Conservation (phyloP, 768 basidiomycete genomes). For the Hydnum rufescens region DNA sequence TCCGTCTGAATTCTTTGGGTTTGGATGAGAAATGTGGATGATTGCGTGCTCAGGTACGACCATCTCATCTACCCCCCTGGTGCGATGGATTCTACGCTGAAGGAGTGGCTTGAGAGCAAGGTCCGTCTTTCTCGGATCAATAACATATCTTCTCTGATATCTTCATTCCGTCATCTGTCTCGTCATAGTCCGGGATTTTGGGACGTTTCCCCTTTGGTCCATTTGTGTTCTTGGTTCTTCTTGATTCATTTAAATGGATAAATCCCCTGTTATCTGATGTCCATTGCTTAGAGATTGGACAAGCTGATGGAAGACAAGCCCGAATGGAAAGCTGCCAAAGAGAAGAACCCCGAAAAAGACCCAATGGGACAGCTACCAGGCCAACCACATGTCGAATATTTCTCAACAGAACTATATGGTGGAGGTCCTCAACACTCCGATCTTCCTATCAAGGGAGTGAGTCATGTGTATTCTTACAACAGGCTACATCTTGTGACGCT, state of each 20-base stretch:
- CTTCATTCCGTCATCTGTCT: too few relatives aligned
- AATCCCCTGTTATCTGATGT: too few relatives aligned
- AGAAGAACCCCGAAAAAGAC: neutral
- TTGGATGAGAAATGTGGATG: neutral
- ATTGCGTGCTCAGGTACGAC: neutral
- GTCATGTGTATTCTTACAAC: neutral
- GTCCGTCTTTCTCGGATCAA: too few relatives aligned
- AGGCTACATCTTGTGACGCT: neutral
- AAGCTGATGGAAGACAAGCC: neutral
- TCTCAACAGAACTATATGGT: neutral
- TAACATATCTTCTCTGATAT: too few relatives aligned
- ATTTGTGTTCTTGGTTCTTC: neutral
- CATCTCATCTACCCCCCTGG: conserved; percentile 1
- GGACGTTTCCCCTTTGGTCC: conserved; percentile 1
- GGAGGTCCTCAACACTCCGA: neutral
- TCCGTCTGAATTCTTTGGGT: neutral
- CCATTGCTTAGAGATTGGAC: neutral
- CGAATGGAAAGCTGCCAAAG: neutral
- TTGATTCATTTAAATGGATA: conserved; percentile 22
- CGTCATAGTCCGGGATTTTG: neutral
- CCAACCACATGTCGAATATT: neutral
- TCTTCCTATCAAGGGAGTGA: neutral
- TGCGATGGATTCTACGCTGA: neutral
- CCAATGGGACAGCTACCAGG: neutral
- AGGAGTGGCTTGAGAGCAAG: neutral